Evolutionary conservation across 2,329 filamentous ascomycete genomes (phyloP).

Genomic region (Penicillium palitans): DNA sequence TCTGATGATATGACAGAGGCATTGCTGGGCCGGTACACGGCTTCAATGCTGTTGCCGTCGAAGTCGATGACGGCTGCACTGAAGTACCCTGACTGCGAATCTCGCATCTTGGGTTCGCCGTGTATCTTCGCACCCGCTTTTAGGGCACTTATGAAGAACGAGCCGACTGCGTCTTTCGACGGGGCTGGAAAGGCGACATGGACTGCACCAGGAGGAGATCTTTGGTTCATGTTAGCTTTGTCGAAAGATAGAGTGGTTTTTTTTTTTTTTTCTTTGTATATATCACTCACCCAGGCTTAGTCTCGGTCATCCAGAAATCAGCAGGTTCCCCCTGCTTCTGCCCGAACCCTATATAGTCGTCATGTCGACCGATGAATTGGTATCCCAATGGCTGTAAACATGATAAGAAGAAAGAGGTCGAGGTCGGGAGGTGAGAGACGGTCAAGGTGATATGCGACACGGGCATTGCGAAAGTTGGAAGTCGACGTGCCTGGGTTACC

Average conservation of each 20-base stretch:
- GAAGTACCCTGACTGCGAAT: conserved; percentile 57
- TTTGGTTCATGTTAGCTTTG: conserved; percentile 25
- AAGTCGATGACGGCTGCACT: conserved; percentile 69
- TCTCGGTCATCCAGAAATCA: conserved; percentile 65
- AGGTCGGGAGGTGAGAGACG: conserved; percentile 75
- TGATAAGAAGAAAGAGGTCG: conserved; percentile 80
- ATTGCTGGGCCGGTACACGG: conserved; percentile 58
- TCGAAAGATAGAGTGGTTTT: neutral
- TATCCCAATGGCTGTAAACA: conserved; percentile 77
- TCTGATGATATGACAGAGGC: conserved; percentile 32
- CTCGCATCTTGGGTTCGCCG: conserved; percentile 56
- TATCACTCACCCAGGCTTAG: conserved; percentile 56
- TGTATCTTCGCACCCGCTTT: conserved; percentile 63
- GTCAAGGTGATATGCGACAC: conserved; percentile 64
- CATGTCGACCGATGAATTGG: conserved; percentile 64
- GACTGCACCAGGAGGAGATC: conserved; percentile 54
- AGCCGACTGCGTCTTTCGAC: conserved; percentile 64
- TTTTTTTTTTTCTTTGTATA: neutral
- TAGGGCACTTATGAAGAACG: conserved; percentile 70
- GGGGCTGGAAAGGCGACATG: conserved; percentile 69
- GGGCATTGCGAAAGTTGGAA: conserved; percentile 50
- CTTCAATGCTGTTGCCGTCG: conserved; percentile 82
- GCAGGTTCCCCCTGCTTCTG: conserved; percentile 54
- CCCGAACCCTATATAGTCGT: conserved; percentile 62
- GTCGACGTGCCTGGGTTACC: conserved; percentile 5